Conservation (phyloP, 495 filamentous ascomycete species). For the Extremus antarcticus region DNA sequence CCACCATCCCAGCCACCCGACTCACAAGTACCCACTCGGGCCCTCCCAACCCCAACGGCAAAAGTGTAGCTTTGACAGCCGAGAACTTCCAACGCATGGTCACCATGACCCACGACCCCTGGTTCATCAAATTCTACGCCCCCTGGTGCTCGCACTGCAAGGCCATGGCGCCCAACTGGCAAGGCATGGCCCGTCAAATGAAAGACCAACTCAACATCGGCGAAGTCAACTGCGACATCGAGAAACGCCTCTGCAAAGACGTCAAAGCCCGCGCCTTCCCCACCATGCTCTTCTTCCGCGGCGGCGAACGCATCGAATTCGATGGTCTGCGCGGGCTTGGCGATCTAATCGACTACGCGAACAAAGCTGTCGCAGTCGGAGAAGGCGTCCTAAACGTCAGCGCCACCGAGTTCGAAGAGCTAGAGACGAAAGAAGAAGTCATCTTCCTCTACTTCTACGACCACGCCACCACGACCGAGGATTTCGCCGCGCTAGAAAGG, state of each 20-base stretch:
- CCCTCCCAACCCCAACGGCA: constrained; percentile 60
- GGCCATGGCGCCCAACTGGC: constrained; percentile 81
- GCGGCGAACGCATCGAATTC: constrained; percentile 85
- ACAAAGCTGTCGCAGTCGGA: constrained; percentile 73
- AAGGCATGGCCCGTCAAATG: constrained; percentile 80
- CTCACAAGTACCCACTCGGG: constrained; percentile 20
- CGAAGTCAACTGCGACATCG: constrained; percentile 87
- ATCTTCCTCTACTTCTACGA: constrained; percentile 97
- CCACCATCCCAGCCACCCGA: constrained; percentile 8
- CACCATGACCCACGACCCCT: constrained; percentile 77
- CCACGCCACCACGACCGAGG: constrained; percentile 80
- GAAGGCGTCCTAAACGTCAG: constrained; percentile 70
- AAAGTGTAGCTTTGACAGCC: constrained; percentile 62
- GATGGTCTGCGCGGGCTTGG: constrained; percentile 85
- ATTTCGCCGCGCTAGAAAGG: constrained; percentile 80
- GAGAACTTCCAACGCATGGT: constrained; percentile 81
- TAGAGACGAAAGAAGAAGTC: constrained; percentile 90
- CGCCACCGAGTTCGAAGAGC: constrained; percentile 58
- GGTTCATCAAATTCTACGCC: constrained; percentile 98
- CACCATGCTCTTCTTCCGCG: constrained; percentile 86
- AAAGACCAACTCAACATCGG: constrained; percentile 78
- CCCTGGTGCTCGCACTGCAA: constrained; percentile 96
- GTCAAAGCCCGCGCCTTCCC: constrained; percentile 67
- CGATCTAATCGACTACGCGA: constrained; percentile 74
- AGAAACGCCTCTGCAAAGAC: constrained; percentile 81